A percentile compares a stretch with the other conserved stretches of the same genome.
Evolutionary conservation across 306 rosid species (phyloP).

Genomic region (Cucurbita argyrosperma): DNA sequence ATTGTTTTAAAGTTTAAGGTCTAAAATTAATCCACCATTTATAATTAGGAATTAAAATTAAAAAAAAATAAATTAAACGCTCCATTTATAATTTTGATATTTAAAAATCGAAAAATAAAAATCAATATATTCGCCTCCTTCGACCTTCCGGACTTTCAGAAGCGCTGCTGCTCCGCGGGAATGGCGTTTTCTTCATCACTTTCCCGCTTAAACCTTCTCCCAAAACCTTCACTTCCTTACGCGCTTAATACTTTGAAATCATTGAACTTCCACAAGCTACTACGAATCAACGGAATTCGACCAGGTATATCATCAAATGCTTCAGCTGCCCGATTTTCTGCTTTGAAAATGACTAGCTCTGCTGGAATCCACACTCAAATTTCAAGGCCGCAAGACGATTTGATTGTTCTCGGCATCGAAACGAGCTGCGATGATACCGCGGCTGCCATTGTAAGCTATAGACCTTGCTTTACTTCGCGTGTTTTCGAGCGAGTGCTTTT

Average conservation of each 20-base stretch:
- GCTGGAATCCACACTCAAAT: slow-evolving; percentile 4
- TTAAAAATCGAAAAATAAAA: neutral
- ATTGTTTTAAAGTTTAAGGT: too few relatives aligned
- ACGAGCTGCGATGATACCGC: slow-evolving; percentile 99
- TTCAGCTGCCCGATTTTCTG: slow-evolving; percentile 3
- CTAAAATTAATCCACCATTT: too few relatives aligned
- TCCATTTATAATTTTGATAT: too few relatives aligned
- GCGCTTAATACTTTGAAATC: slow-evolving; percentile 6
- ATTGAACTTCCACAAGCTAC: slow-evolving; percentile 14
- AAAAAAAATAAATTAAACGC: too few relatives aligned
- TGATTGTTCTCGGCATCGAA: slow-evolving; percentile 76
- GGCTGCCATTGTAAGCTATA: slow-evolving; percentile 57
- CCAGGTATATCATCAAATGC: slow-evolving; percentile 8
- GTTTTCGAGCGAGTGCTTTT: neutral
- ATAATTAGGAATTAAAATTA: too few relatives aligned
- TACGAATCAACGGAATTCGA: slow-evolving; percentile 4
- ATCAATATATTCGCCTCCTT: neutral
- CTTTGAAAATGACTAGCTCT: neutral
- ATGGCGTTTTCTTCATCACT: slow-evolving; percentile 42
- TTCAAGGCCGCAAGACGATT: slow-evolving; percentile 15
- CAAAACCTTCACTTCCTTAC: slow-evolving; percentile 30
- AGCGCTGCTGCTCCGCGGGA: neutral
- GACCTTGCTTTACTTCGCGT: neutral
- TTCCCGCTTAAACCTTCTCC: slow-evolving; percentile 53
- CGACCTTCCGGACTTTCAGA: neutral